Base-by-base conservation (phyloP, 495 filamentous ascomycete genomes). In the Xylaria sp. region DNA sequence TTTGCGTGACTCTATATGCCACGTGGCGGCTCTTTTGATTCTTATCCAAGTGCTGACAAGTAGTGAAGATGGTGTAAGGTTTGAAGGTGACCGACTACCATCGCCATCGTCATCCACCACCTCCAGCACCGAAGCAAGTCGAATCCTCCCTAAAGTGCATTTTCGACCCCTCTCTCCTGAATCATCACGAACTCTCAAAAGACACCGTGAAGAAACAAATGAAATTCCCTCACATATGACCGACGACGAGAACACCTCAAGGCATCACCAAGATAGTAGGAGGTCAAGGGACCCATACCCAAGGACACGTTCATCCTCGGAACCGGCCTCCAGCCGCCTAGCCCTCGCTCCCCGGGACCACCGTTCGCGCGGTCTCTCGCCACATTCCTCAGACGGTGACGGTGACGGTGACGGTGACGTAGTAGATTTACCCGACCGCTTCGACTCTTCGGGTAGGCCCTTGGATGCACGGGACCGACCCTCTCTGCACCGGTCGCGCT, bases 361-460 rank as follows among this genome's bases (percentile, higher is more conserved):
- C 2, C 73, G 66, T 17, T 52, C 68, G 3, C 57, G 44, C 5
- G 70, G 68, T 33, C 53, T 69, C 12, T 76, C 68, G 4, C 64
- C 72, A 9, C 8, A 19, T 5, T 69, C 71, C 37, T 75, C 78
- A 8, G 78, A 80, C 37, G 29, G 29, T 3, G 75, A 79, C 19
- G 75, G 73, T 2, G 78, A 80, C 37, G 29, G 29, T 3, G 75
- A 79, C 19, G 75, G 73, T 2, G 81, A 79, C 3, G 69, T 86
- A 4, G 86, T 86, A 46, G 74, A 80, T 8, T 73, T 94, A 0
- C 92, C 92, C 0, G 85, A 89, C 53, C 85, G 92, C 0, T 93
- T 94, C 71, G 90, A 93, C 71, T 72, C 80, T 8, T 80, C 90
- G 4, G 91, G 92, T 1, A 81, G 82, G 26, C 87, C 85, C 0